These are phyloP conservation scores for Penicillium lividum DNA, from an alignment of 495 filamentous ascomycete species.

Conservation along the genomic window DNA sequence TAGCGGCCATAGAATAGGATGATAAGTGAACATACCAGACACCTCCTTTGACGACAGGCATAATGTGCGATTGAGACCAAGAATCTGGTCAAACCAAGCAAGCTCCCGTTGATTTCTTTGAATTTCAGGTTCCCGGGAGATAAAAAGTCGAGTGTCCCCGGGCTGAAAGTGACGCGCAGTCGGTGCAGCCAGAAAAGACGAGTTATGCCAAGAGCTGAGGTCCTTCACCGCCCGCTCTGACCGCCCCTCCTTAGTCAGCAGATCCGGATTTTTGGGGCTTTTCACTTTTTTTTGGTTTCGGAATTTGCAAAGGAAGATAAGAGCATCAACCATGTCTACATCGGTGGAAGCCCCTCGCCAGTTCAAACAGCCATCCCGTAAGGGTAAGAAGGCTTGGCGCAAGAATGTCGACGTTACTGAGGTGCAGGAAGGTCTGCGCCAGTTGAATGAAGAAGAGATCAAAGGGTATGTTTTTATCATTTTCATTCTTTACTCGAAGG, in stretches of 20 bases:
- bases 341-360: slow-evolving; percentile 52
- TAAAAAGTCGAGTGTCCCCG: slow-evolving; percentile 18
- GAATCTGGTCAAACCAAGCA: not conserved
- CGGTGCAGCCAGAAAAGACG: slow-evolving; percentile 24
- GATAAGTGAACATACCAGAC: slow-evolving; percentile 73
- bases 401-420: slow-evolving; percentile 95
- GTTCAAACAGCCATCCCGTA: slow-evolving; percentile 83
- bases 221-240: slow-evolving; percentile 24
- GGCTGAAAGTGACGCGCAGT: slow-evolving; percentile 23
- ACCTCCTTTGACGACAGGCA: slow-evolving; percentile 98
- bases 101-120: not conserved
- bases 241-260: slow-evolving; percentile 42
- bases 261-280: slow-evolving; percentile 35
- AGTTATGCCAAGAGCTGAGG: slow-evolving; percentile 17
- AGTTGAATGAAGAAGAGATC: slow-evolving; percentile 83
- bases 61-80: slow-evolving; percentile 39
- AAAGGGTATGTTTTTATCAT: slow-evolving; percentile 62
- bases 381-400: slow-evolving; percentile 97
- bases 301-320: slow-evolving; percentile 27
- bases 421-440: slow-evolving; percentile 77
- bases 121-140: slow-evolving; percentile 15
- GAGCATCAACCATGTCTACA: slow-evolving; percentile 38
- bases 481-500: not conserved
- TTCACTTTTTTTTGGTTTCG: slow-evolving; percentile 19
- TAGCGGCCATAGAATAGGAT: slow-evolving; percentile 7